Base-by-base conservation (phyloP, 2,329 filamentous ascomycete genomes). In the Chaetomiaceae sp. region DNA sequence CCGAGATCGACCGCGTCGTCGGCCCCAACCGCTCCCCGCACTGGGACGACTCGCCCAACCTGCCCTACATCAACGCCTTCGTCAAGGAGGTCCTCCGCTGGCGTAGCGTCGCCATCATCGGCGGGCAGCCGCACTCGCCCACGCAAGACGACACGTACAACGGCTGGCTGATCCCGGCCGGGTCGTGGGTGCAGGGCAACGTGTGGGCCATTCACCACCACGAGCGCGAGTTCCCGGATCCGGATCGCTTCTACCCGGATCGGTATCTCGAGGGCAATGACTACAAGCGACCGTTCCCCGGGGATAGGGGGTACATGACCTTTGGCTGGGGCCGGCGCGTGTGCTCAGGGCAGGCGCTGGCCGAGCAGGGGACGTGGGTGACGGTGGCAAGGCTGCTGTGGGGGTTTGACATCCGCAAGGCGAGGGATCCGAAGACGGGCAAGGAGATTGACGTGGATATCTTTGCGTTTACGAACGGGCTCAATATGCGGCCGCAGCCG, bases 341-440 rank as follows among this genome's bases (percentile, higher is more conserved):
- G 3, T 82, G 79, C 63, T 74, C 72, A 40, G 79, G 79, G 1
- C 73, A 80, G 61, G 76, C 72, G 2, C 67, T 84, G 17, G 81
- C 81, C 1, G 81, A 84, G 65, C 78, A 82, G 61, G 79, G 80
- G 6, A 79, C 79, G 0, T 83, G 79, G 72, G 75, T 84, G 60
- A 81, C 76, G 0, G 71, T 84, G 40, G 77, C 78, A 8, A 68
- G 81, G 14, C 61, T 83, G 25, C 68, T 84, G 6, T 84, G 81
- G 79, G 80, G 72, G 0, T 84, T 83, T 61, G 70, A 72, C 51
- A 76, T 83, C 53, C 64, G 69, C 55, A 71, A 68, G 58, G 68
- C 70, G 53, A 64, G 51, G 51, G 68, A 69, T 25, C 38, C 65
- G 1, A 54, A 67, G 27, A 61, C 61, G n/a, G 78, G 78, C 0